Conservation (phyloP, 202 grass and related monocot genomes). For the Dendrocalamus latiflorus region DNA sequence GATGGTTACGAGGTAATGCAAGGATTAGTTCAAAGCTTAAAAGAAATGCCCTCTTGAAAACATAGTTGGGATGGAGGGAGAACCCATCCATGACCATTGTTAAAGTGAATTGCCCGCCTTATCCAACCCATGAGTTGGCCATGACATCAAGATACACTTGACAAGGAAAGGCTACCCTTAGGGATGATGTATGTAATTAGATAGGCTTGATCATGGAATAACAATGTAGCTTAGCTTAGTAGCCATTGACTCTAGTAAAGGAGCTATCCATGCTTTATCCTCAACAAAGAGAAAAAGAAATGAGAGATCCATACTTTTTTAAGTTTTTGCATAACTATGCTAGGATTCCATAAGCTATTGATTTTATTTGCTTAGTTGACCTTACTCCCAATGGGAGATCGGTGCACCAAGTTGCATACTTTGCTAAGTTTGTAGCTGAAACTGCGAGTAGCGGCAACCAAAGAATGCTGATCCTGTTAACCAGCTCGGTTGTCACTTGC, state of each 20-base stretch:
- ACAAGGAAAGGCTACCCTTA: conserved; percentile 20
- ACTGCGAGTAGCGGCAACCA: background rate
- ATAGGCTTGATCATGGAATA: conserved; percentile 30
- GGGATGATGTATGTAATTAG: conserved; percentile 27
- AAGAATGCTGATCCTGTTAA: conserved; percentile 18
- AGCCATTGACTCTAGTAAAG: too few species aligned
- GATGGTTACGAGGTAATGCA: conserved; percentile 3
- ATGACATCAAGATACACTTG: conserved; percentile 36
- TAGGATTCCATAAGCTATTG: background rate
- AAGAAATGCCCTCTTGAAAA: background rate
- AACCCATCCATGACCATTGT: conserved; percentile 10
- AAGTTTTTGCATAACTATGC: background rate
- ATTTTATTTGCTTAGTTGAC: conserved; percentile 24
- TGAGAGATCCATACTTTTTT: background rate
- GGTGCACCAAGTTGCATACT: conserved; percentile 19
- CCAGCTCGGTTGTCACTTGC: conserved; percentile 5
- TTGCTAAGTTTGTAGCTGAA: background rate
- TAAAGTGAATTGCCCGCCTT: too few species aligned
- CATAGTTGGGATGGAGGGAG: background rate
- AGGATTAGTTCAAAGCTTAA: conserved; percentile 26
- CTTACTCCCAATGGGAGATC: background rate
- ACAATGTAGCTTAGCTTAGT: conserved; percentile 19
- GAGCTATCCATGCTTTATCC: background rate
- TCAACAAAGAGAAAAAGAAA: background rate
- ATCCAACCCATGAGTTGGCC: conserved; percentile 21